Base-by-base conservation (phyloP, 805 yeast species). In the Nakazawaea populi region DNA sequence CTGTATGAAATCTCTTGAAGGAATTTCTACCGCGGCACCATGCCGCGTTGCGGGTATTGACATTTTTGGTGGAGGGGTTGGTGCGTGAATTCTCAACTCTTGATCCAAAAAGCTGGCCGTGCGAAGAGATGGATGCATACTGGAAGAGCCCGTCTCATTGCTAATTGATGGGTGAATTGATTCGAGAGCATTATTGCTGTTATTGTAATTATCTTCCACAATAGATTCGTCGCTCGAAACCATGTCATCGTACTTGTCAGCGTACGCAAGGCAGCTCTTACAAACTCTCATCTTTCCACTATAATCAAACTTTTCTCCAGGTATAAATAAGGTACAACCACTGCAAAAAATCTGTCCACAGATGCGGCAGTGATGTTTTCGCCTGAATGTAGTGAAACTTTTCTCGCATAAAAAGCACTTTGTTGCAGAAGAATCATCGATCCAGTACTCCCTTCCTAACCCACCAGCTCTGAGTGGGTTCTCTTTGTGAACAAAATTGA, bases 331-430 rank as follows among this genome's bases (percentile, higher is more conserved):
- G 0, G 97, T 89, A 65, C 99, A 92, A 8, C 77, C 74, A 42
- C 86, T 76, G 66, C 99, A 92, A 62, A 91, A 92, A 46, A 92
- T 91, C 65, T 91, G 96, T 2, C 99, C 99, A 68, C 99, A 92
- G 36, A 92, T 83, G 49, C 99, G 72, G 62, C 99, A 92, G 66
- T 92, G 99, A 63, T 92, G 99, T 56, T 88, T 87, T 57, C 99
- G 74, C 63, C 97, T 72, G 68, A 90, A 91, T 0, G 97, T 86
- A 1, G 87, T 80, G 62, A 92, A 92, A 3, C 81, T 79, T 49
- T 82, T 76, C 51, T 86, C 88, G 65, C 98, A 92, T 12, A 85
- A 76, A 52, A 89, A 81, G 61, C 99, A 92, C 55, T 89, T 94
- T 7, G 84, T 79, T 0, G 96, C 96, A 53, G 89, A 87, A 41